A percentile compares a stretch with the other conserved stretches of the same genome.
Conservation (phyloP, 148 eudicot genomes). For the Persicaria maculosa region DNA sequence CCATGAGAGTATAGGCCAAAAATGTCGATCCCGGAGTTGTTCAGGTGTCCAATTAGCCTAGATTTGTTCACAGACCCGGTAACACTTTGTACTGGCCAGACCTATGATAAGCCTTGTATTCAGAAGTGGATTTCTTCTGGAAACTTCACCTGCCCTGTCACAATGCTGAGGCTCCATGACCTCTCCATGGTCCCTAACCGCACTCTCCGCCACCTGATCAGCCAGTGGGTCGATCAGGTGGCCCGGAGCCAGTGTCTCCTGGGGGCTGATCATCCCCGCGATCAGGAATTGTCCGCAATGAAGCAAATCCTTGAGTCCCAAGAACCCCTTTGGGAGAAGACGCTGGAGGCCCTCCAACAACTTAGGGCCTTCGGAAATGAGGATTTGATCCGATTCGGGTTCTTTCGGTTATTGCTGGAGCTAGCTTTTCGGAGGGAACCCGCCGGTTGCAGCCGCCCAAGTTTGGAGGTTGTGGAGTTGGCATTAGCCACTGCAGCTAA, state of each 20-base stretch:
- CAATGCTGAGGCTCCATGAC: conserved; percentile 59
- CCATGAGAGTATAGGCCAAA: neutral
- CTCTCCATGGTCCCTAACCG: conserved; percentile 54
- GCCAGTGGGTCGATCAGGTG: conserved; percentile 34
- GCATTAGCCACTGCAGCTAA: conserved; percentile 43
- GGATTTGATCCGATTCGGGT: conserved; percentile 32
- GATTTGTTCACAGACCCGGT: conserved; percentile 74
- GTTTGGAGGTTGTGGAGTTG: conserved; percentile 36
- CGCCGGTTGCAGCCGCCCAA: conserved; percentile 9
- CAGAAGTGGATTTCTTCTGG: conserved; percentile 60
- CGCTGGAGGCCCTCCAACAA: conserved; percentile 27
- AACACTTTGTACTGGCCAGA: conserved; percentile 67
- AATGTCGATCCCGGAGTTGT: conserved; percentile 41
- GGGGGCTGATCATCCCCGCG: neutral
- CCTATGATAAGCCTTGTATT: conserved; percentile 57
- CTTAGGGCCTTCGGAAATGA: conserved; percentile 17
- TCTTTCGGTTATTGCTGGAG: conserved; percentile 32
- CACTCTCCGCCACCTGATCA: conserved; percentile 52
- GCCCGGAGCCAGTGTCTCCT: neutral
- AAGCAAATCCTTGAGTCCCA: conserved; percentile 37
- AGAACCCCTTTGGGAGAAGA: conserved; percentile 27
- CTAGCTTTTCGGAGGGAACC: conserved; percentile 22
- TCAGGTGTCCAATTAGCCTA: conserved; percentile 64
- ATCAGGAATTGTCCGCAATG: conserved; percentile 15
- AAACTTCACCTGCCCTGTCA: conserved; percentile 66